Conservation (phyloP, 2,329 filamentous ascomycete genomes). For the Colletotrichum lini region DNA sequence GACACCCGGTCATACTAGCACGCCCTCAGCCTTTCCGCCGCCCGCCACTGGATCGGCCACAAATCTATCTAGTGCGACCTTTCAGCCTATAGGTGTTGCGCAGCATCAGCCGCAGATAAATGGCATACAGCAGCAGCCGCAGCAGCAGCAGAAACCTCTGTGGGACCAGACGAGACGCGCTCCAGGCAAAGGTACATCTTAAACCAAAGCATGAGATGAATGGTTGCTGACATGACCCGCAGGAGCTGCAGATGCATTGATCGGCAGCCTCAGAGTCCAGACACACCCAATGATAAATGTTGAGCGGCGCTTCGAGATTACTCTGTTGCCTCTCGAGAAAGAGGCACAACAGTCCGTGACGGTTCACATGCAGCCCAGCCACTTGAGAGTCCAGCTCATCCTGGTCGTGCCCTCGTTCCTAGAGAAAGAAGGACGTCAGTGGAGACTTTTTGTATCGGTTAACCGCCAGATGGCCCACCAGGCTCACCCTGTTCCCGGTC, state of each 20-base stretch:
- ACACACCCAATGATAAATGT: constrained; percentile 78
- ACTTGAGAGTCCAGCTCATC: constrained; percentile 80
- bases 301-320: constrained; percentile 73
- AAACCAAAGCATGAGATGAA: not conserved
- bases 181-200: constrained; percentile 58
- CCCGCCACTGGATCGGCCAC: constrained; percentile 45
- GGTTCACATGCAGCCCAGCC: constrained; percentile 76
- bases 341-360: constrained; percentile 81
- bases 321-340: constrained; percentile 75
- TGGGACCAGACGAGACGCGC: constrained; percentile 54
- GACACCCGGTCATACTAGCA: constrained; percentile 46
- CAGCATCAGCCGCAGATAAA: constrained; percentile 49
- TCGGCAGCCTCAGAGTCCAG: constrained; percentile 75
- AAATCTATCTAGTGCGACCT: constrained; percentile 41
- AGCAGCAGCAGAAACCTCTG: constrained; percentile 49
- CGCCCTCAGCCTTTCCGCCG: constrained; percentile 28
- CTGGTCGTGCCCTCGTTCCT: constrained; percentile 75
- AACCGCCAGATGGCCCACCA: constrained; percentile 75
- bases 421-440: constrained; percentile 74
- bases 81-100: constrained; percentile 38
- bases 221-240: constrained; percentile 44
- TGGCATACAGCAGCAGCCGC: constrained; percentile 53
- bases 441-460: constrained; percentile 81
- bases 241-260: constrained; percentile 74
- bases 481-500: constrained; percentile 66